phyloP scores from a whole-genome alignment of 306 rosid species.

The Citrullus colocynthis region DNA sequence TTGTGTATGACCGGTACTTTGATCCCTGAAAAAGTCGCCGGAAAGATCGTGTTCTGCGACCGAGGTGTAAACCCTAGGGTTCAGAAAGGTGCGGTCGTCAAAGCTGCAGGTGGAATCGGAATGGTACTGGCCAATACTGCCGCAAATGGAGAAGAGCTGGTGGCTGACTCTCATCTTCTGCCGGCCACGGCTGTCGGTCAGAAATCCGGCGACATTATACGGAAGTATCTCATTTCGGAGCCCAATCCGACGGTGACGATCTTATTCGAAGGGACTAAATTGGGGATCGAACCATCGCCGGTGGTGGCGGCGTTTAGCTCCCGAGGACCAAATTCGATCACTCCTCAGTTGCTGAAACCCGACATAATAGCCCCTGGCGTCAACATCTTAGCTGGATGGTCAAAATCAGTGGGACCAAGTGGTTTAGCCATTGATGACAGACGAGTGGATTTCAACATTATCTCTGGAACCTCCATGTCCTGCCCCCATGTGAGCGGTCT shows the following conservation, averaged over 20 bases:
- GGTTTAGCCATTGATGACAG: constrained; percentile 25
- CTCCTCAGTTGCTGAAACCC: constrained; percentile 53
- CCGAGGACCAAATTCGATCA: constrained; percentile 52
- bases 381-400: constrained; percentile 61
- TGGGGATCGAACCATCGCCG: constrained; percentile 57
- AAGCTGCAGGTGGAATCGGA: constrained; percentile 58
- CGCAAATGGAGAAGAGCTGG: constrained; percentile 44
- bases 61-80: constrained; percentile 39
- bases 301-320: constrained; percentile 74
- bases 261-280: constrained; percentile 42
- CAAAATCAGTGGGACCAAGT: constrained; percentile 27
- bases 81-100: constrained; percentile 51
- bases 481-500: constrained; percentile 81
- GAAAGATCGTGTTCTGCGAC: constrained; percentile 63
- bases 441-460: constrained; percentile 69
- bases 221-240: constrained; percentile 29
- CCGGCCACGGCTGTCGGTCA: constrained; percentile 47
- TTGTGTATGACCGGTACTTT: constrained; percentile 34
- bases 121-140: constrained; percentile 50
- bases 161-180: constrained; percentile 56
- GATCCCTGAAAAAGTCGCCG: constrained; percentile 41
- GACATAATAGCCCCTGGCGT: constrained; percentile 81
- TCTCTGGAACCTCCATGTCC: constrained; percentile 89
- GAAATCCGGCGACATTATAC: constrained; percentile 26
- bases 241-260: constrained; percentile 35